Evolutionary conservation across 345 rosid species (phyloP), one percentile per base, ranked within the genome.

Genomic region (Psidium friedrichsthalianum): DNA sequence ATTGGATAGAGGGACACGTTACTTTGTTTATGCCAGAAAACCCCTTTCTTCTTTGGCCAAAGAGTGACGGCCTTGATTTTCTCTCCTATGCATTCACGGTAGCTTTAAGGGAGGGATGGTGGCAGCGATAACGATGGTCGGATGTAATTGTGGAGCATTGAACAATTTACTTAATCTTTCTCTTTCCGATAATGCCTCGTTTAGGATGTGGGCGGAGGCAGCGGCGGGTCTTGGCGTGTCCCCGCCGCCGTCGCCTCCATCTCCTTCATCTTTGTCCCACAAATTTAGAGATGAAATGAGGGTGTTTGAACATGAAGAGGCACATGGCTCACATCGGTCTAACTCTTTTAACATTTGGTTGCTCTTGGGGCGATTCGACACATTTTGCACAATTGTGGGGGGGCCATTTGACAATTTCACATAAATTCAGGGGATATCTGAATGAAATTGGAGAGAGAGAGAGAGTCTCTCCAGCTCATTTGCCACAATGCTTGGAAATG

Each of bases 141-240:
- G 74, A 18, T 14, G 40, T 0, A 14, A 58, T 16, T 6, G 69
- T 29, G 10, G 74, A 14, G 74, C 20, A 59, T 40, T 20, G 13
- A 59, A 59, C 8, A 0, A 9, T n/a, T 27, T 59, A n/a, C 5
- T 59, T 59, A 9, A n/a, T 3, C 0, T 5, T 14, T 59, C 0
- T 3, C 18, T 61, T 40, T 29, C 20, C 2, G 8, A 29, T 6
- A 9, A 29, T 61, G 74, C 40, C 74, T 14, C 0, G 40, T 15
- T 14, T 15, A 3, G 74, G 13, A 27, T 0, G 74, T 3, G 22
- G 24, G 12, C 0, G 8, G 11, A 3, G 78, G 11, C 8, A 8
- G 6, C 32, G 24, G 24, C 5, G 16, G 44, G 78, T 24, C 32
- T 15, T 64, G 78, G 78, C 1, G 44, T 16, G 0, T n/a, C n/a